Evolutionary conservation across 345 rosid genomes (phyloP).

Genomic region (Sisymbrium irio): DNA sequence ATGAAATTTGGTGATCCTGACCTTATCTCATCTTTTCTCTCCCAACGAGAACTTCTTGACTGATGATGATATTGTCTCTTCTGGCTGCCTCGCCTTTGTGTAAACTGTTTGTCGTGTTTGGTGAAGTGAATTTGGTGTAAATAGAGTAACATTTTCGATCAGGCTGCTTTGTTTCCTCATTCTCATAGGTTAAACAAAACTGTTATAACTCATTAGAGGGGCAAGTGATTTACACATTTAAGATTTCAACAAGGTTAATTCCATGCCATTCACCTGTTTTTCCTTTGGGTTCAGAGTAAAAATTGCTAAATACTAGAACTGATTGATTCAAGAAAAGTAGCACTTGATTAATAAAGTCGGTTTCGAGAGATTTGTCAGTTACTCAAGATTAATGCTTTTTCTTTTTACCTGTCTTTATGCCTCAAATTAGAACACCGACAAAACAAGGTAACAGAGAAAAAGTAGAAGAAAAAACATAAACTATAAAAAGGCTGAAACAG

Average conservation of each 20-base stretch:
- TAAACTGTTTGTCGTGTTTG: conserved; percentile 1
- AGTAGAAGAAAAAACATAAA: neutral
- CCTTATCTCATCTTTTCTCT: conserved; percentile 28
- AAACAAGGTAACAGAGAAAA: conserved; percentile 19
- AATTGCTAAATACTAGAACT: neutral
- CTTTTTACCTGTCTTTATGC: conserved; percentile 11
- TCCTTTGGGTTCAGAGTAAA: neutral
- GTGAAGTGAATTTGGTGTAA: conserved; percentile 21
- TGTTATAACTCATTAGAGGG: neutral
- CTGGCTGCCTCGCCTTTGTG: neutral
- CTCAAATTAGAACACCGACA: conserved; percentile 16
- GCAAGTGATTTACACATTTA: neutral
- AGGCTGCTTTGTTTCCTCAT: conserved; percentile 10
- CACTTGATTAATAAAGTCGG: neutral
- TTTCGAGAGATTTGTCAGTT: neutral
- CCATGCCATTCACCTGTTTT: neutral
- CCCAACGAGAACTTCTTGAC: conserved; percentile 2
- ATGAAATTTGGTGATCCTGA: conserved; percentile 39
- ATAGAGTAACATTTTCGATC: conserved; percentile 17
- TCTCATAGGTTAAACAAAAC: neutral
- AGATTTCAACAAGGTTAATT: neutral
- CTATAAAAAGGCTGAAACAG: conserved; percentile 12
- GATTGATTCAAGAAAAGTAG: neutral
- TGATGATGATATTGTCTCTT: neutral
- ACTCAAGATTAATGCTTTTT: neutral